A percentile compares a stretch with the other conserved stretches of the same genome.
Conservation (phyloP, 371 early-diverging fungal genomes). For the Nematocida homosporus region DNA sequence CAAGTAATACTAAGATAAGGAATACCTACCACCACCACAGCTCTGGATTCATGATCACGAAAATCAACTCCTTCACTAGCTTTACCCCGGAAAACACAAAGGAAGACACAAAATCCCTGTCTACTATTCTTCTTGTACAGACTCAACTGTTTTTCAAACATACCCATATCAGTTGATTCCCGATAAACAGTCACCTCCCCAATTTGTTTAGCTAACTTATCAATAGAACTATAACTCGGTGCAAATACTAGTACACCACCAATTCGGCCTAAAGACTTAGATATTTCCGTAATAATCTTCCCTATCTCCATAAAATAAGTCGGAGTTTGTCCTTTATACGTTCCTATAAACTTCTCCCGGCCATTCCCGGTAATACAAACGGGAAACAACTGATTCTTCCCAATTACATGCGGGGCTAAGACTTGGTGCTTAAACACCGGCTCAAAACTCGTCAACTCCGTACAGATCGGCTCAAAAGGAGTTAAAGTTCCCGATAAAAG, state of each 20-base stretch:
- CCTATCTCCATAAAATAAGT: slow-evolving; percentile 74
- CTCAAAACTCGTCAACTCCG: slow-evolving; percentile 58
- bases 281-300: slow-evolving; percentile 64
- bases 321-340: slow-evolving; percentile 68
- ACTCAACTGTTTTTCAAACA: slow-evolving; percentile 70
- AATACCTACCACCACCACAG: slow-evolving; percentile 81
- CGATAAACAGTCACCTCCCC: slow-evolving; percentile 17
- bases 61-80: slow-evolving; percentile 89
- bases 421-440: slow-evolving; percentile 32
- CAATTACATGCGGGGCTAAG: slow-evolving; percentile 12
- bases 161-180: slow-evolving; percentile 56
- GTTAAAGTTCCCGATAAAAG: slow-evolving; percentile 79
- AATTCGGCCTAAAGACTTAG: background rate
- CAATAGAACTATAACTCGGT: slow-evolving; percentile 70
- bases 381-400: slow-evolving; percentile 15
- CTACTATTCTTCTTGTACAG: slow-evolving; percentile 61
- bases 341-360: slow-evolving; percentile 61
- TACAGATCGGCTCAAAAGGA: slow-evolving; percentile 73
- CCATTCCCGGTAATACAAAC: background rate
- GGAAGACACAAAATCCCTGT: slow-evolving; percentile 69
- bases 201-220: slow-evolving; percentile 65
- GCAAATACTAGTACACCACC: slow-evolving; percentile 64
- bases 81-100: slow-evolving; percentile 77
- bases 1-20: slow-evolving; percentile 76
- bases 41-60: slow-evolving; percentile 76